These are phyloP conservation scores for Chenopodium berlandieri DNA, from an alignment of 148 eudicot species.

Conservation along the genomic window DNA sequence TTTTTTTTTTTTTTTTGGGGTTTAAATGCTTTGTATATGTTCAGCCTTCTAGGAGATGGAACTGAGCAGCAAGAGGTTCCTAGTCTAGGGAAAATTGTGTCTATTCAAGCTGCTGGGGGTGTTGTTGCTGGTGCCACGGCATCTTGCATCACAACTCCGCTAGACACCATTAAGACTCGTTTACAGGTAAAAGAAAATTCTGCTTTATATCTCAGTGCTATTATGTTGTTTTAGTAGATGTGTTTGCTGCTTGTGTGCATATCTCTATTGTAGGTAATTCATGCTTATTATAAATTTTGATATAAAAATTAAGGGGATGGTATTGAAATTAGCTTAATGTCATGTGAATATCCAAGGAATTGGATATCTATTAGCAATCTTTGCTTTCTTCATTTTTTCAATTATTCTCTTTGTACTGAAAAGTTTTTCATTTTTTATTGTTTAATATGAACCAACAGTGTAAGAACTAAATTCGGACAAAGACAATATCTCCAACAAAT, in stretches of 20 bases:
- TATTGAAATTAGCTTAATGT: neutral
- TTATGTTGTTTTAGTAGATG: neutral
- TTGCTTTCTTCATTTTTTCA: neutral
- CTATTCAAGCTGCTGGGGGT: slow-evolving; percentile 95
- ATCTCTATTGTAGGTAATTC: neutral
- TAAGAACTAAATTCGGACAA: neutral
- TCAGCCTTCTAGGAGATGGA: slow-evolving; percentile 63
- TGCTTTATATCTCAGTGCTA: neutral
- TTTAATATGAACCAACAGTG: neutral
- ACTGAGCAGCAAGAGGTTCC: slow-evolving; percentile 50
- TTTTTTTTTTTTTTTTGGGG: neutral
- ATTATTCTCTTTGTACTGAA: neutral
- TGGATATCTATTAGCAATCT: neutral
- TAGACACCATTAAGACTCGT: slow-evolving; percentile 96
- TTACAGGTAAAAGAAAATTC: slow-evolving; percentile 54
- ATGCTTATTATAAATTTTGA: neutral
- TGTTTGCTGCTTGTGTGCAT: neutral
- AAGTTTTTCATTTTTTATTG: too few species aligned
- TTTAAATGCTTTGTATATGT: slow-evolving; percentile 10
- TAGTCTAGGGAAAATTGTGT: slow-evolving; percentile 47
- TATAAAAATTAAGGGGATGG: neutral
- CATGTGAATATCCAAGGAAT: neutral
- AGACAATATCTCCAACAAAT: neutral
- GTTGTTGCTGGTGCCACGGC: slow-evolving; percentile 88
- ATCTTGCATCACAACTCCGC: slow-evolving; percentile 88